These are phyloP conservation scores for Monilinia fructicola DNA, from an alignment of 2,329 filamentous ascomycete species.

Conservation along the genomic window DNA sequence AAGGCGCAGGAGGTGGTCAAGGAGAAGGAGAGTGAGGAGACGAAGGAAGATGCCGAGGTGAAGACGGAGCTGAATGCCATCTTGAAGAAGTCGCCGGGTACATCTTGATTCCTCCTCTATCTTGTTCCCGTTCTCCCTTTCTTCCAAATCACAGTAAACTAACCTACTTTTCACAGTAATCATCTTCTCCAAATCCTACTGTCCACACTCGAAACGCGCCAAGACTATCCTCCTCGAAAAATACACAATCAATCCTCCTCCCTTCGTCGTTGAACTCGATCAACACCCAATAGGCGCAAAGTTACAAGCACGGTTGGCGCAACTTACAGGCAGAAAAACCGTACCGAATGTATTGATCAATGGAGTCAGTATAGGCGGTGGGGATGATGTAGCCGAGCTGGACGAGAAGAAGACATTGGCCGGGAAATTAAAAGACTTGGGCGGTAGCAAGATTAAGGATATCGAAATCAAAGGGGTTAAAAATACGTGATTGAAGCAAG, in stretches of 20 bases:
- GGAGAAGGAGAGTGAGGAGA: slow-evolving; percentile 44
- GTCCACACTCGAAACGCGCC: slow-evolving; percentile 79
- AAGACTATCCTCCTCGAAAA: slow-evolving; percentile 82
- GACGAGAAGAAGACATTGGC: slow-evolving; percentile 66
- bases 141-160: slow-evolving; percentile 14
- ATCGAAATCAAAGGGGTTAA: not conserved
- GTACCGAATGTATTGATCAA: slow-evolving; percentile 92
- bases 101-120: slow-evolving; percentile 33
- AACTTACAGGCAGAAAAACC: slow-evolving; percentile 76
- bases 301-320: slow-evolving; percentile 69
- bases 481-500: not conserved
- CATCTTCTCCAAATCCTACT: slow-evolving; percentile 95
- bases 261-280: slow-evolving; percentile 89
- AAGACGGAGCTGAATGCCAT: slow-evolving; percentile 74
- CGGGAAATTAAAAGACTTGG: slow-evolving; percentile 70
- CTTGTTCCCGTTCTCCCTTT: not conserved
- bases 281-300: slow-evolving; percentile 69
- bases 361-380: slow-evolving; percentile 84
- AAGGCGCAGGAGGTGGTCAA: slow-evolving; percentile 39
- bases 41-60: slow-evolving; percentile 61
- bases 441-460: slow-evolving; percentile 57
- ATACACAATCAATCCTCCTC: slow-evolving; percentile 78
- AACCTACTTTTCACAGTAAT: slow-evolving; percentile 63
- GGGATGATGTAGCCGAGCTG: slow-evolving; percentile 78
- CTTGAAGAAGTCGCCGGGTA: slow-evolving; percentile 81